A percentile compares a stretch with the other conserved stretches of the same genome.
phyloP scores from a whole-genome alignment of 2,329 filamentous ascomycete genomes.

The Fusarium oligoseptatum region DNA sequence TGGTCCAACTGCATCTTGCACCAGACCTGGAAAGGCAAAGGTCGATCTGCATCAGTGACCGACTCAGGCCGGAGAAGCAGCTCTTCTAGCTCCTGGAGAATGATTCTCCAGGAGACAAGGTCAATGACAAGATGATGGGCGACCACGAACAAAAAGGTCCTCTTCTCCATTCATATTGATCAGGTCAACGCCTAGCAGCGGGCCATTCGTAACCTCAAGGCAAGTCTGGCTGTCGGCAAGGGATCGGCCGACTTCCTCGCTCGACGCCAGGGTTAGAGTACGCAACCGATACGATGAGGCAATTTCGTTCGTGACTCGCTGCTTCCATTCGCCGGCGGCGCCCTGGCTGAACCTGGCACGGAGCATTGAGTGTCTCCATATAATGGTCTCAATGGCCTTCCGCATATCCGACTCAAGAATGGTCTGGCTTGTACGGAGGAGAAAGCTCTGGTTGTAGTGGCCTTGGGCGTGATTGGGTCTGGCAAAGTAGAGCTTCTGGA shows the following conservation, averaged over 20 bases:
- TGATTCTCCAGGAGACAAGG: constrained; percentile 61
- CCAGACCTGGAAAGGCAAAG: constrained; percentile 55
- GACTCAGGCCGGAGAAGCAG: constrained; percentile 42
- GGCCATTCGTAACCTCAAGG: constrained; percentile 4
- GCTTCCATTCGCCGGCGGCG: constrained; percentile 11
- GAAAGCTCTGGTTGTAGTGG: constrained; percentile 42
- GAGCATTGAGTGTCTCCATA: constrained; percentile 36
- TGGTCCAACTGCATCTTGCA: constrained; percentile 48
- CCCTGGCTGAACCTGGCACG: constrained; percentile 27
- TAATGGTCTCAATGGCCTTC: constrained; percentile 16
- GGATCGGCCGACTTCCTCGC: neutral
- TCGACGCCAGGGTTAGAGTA: neutral
- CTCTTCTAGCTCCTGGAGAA: constrained; percentile 53
- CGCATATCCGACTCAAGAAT: constrained; percentile 10
- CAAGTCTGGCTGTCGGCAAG: constrained; percentile 34
- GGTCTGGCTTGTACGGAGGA: constrained; percentile 22
- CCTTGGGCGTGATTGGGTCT: constrained; percentile 25
- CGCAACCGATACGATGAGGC: constrained; percentile 25
- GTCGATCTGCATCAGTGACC: constrained; percentile 26
- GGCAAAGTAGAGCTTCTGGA: constrained; percentile 38
- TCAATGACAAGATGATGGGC: constrained; percentile 58
- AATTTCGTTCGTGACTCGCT: constrained; percentile 22
- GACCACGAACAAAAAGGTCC: constrained; percentile 51
- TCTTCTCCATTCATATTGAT: constrained; percentile 25
- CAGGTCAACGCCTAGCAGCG: constrained; percentile 28